A percentile compares a stretch with the other conserved stretches of the same genome.
These are phyloP conservation scores for Trichoderma atrobrunneum DNA, from an alignment of 2,329 filamentous ascomycete species.

Conservation along the genomic window DNA sequence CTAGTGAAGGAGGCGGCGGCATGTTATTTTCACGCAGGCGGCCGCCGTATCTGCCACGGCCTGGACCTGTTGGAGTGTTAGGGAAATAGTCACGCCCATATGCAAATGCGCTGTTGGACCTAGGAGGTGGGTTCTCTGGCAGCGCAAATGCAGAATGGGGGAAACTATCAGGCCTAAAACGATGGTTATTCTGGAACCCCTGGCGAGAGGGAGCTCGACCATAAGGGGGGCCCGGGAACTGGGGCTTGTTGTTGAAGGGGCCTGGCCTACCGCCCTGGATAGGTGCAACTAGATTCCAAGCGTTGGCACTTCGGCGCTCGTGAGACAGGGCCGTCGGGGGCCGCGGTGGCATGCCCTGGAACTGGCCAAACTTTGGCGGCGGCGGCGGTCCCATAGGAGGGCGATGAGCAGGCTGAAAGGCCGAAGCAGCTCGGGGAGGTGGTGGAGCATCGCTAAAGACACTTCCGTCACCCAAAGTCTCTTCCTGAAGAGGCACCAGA, in stretches of 20 bases:
- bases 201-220: conserved; percentile 24
- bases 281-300: conserved; percentile 27
- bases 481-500: conserved; percentile 24
- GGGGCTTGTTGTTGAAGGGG: conserved; percentile 16
- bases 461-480: neutral
- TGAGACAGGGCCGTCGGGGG: conserved; percentile 27
- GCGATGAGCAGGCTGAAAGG: conserved; percentile 27
- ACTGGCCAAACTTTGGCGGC: conserved; percentile 33
- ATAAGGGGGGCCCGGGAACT: conserved; percentile 19
- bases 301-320: conserved; percentile 26
- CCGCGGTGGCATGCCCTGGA: conserved; percentile 30
- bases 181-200: conserved; percentile 20
- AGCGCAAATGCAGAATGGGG: conserved; percentile 29
- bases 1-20: conserved; percentile 14
- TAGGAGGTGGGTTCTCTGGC: conserved; percentile 24
- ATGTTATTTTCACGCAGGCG: conserved; percentile 30
- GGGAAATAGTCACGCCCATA: conserved; percentile 30
- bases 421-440: conserved; percentile 25
- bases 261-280: conserved; percentile 22
- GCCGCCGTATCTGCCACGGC: conserved; percentile 30
- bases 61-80: conserved; percentile 30
- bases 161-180: conserved; percentile 34
- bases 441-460: conserved; percentile 13
- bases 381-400: conserved; percentile 21
- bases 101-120: conserved; percentile 25